These are phyloP conservation scores for Rutidosis leptorrhynchoides DNA, from an alignment of 129 eudicot genomes.

Conservation along the genomic window DNA sequence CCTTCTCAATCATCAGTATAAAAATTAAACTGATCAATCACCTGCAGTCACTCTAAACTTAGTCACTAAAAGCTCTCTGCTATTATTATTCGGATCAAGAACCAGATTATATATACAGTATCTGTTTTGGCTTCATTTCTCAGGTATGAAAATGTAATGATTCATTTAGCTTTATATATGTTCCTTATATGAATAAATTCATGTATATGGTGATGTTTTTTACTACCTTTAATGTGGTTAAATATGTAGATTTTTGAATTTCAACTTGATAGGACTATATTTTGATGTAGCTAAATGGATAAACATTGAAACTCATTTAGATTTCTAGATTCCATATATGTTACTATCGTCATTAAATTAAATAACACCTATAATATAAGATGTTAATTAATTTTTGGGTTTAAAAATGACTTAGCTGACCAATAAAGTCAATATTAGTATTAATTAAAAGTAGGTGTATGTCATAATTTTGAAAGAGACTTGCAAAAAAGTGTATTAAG, in stretches of 20 bases:
- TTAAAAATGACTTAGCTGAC: slow-evolving; percentile 4
- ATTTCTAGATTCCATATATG: neutral
- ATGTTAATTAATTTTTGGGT: neutral
- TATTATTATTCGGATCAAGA: neutral
- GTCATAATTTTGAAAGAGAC: slow-evolving; percentile 10
- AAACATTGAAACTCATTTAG: neutral
- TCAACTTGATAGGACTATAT: neutral
- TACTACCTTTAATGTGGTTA: neutral
- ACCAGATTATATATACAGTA: neutral
- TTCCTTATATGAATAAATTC: neutral
- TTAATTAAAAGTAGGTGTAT: slow-evolving; percentile 18
- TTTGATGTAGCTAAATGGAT: slow-evolving; percentile 2
- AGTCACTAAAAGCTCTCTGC: slow-evolving; percentile 7
- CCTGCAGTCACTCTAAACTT: slow-evolving; percentile 9
- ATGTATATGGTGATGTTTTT: neutral
- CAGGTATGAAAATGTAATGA: slow-evolving; percentile 15
- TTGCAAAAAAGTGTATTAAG: neutral
- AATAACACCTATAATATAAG: neutral
- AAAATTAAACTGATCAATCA: neutral
- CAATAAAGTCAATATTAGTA: slow-evolving; percentile 12
- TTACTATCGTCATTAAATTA: neutral
- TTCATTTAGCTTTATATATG: neutral
- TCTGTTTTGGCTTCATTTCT: neutral
- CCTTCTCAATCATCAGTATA: neutral
- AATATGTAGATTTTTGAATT: neutral